Evolutionary conservation across 768 basidiomycete species (phyloP), one percentile per base, ranked within the genome.

Genomic region (Lactarius pseudohatsudake): DNA sequence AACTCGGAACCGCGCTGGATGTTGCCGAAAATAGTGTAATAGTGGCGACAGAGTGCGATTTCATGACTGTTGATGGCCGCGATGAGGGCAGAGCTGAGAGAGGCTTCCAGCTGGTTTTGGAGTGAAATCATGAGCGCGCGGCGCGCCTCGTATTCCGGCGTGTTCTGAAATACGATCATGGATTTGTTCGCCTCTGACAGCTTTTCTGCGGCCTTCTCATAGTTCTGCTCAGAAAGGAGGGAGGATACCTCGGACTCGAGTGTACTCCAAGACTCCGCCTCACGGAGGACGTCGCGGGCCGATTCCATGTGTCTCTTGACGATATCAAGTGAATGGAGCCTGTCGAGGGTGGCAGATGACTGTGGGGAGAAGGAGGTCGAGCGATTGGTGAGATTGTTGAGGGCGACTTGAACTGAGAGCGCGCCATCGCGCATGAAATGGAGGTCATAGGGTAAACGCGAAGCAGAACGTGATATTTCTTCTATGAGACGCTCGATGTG

Each of bases 401-500:
- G 80, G 10, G 86, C 79, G 34, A 79, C 79, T 67, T 91, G 90
- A 28, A 98, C 82, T 3, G 90, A 84, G 20, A 90, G 77, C 1
- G 96, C 95, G 38, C 89, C 87, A 72, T 98, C 96, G 53, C 92
- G 89, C 87, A 98, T 96, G 79, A 97, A 97, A 75, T 98, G 96
- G 41, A 99, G 82, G 77, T 98, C 97, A 75, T 97, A 98, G 1
- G 92, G 87, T 56, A 99, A 82, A 45, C 97, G 86, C 15, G 97
- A 94, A 26, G 98, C 88, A 5, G 89, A 86, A 58, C 95, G 86
- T 2, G 96, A 94, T 53, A 98, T 92, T 74, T 98, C 95, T 73
- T 94, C 90, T 65, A 99, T 95, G 56, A 87, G 85, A 67, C 88
- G 87, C 75, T 98, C 97, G 64, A 98, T 85, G 61, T 90, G 81